Percentiles rank a stretch among this genome's conserved stretches.
phyloP scores from a whole-genome alignment of 257 asterid genomes.

The Petunia axillaris region DNA sequence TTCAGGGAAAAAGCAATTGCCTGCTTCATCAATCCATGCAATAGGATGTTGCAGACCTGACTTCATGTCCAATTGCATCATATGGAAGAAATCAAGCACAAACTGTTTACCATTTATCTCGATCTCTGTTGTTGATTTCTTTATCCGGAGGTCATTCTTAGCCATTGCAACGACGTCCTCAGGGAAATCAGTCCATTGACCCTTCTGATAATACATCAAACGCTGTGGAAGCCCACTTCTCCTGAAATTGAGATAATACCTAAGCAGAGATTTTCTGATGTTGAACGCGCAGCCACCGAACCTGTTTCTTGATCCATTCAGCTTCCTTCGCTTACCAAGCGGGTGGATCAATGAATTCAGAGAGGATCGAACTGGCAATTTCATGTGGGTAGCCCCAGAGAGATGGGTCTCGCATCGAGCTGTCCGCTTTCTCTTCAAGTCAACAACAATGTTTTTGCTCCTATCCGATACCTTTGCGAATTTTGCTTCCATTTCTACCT shows the following conservation, averaged over 20 bases:
- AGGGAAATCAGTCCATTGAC: conserved; percentile 83
- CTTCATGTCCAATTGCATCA: conserved; percentile 65
- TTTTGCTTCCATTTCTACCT: conserved; percentile 59
- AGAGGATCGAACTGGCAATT: conserved; percentile 46
- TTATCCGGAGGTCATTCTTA: conserved; percentile 55
- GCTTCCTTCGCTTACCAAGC: conserved; percentile 61
- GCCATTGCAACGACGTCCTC: conserved; percentile 52
- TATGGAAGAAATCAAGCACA: conserved; percentile 72
- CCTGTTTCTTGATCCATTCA: conserved; percentile 40
- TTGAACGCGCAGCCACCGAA: conserved; percentile 32
- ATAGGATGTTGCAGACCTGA: conserved; percentile 66
- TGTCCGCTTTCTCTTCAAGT: conserved; percentile 67
- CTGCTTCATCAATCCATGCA: conserved; percentile 91
- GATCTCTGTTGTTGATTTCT: conserved; percentile 64
- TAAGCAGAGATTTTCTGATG: conserved; percentile 46
- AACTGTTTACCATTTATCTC: conserved; percentile 48
- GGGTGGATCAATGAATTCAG: conserved; percentile 37
- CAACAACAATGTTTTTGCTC: conserved; percentile 46
- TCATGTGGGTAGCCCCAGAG: conserved; percentile 43
- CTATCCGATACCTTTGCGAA: conserved; percentile 84
- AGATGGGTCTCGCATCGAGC: conserved; percentile 39
- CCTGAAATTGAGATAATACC: conserved; percentile 59
- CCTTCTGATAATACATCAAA: conserved; percentile 65
- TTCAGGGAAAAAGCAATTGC: conserved; percentile 80
- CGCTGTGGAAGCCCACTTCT: conserved; percentile 65